Evolutionary conservation across 1,139 yeast genomes (phyloP).

Genomic region (Lodderomyces parapsilosis): DNA sequence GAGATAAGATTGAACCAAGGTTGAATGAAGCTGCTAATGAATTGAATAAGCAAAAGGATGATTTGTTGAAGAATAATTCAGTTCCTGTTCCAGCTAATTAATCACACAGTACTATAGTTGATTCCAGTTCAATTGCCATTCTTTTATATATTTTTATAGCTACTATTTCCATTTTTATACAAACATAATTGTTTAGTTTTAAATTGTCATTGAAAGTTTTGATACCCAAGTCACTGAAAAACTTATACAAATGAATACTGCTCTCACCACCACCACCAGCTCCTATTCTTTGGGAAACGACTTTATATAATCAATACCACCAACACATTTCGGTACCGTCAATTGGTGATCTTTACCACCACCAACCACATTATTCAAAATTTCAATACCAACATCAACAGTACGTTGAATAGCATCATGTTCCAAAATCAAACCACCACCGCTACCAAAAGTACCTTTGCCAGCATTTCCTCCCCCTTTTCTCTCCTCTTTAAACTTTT

Average conservation of each 20-base stretch:
- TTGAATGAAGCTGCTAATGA: slow-evolving; percentile 10
- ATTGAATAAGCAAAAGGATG: slow-evolving; percentile 12
- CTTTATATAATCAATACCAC: slow-evolving; percentile 52
- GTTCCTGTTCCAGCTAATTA: not conserved
- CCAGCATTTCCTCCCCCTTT: slow-evolving; percentile 19
- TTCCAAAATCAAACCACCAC: slow-evolving; percentile 58
- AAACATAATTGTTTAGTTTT: too few species aligned
- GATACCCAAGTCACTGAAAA: too few species aligned
- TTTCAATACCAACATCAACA: slow-evolving; percentile 64
- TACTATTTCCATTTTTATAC: too few species aligned
- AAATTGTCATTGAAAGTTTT: too few species aligned
- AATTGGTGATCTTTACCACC: slow-evolving; percentile 50
- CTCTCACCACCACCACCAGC: not conserved
- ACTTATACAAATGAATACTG: too few species aligned
- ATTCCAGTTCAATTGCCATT: not conserved
- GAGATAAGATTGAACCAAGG: slow-evolving; percentile 16
- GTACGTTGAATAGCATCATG: slow-evolving; percentile 75
- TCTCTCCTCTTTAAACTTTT: slow-evolving; percentile 43
- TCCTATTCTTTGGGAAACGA: slow-evolving; percentile 16
- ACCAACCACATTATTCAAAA: slow-evolving; percentile 42
- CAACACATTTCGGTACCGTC: slow-evolving; percentile 84
- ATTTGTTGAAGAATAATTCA: slow-evolving; percentile 11
- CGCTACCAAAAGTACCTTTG: not conserved
- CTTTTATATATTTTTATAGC: too few species aligned
- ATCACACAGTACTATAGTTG: too few species aligned